These are phyloP conservation scores for Ogataea naganishii DNA, from an alignment of 805 yeast species.

Conservation along the genomic window DNA sequence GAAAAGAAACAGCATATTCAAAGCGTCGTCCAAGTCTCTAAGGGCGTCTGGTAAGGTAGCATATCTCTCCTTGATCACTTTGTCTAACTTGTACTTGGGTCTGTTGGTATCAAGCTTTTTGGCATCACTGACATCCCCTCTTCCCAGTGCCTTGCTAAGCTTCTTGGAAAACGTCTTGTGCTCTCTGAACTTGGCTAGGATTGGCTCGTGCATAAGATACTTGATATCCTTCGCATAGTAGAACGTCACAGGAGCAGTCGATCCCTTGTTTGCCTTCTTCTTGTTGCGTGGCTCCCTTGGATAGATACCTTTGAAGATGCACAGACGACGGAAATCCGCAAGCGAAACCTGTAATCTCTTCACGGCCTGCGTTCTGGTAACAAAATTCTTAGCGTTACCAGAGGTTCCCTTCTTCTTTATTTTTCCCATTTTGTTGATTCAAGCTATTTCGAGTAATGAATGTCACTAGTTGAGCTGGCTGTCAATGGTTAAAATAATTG, in stretches of 20 bases:
- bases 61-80: conserved; percentile 88
- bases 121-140: conserved; percentile 87
- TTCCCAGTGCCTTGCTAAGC: conserved; percentile 80
- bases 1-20: conserved; percentile 89
- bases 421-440: conserved; percentile 35
- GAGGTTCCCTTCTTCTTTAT: conserved; percentile 76
- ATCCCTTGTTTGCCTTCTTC: conserved; percentile 94
- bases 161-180: conserved; percentile 93
- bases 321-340: conserved; percentile 93
- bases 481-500: not conserved
- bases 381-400: conserved; percentile 87
- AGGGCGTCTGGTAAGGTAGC: conserved; percentile 90
- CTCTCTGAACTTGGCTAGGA: conserved; percentile 82
- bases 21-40: conserved; percentile 90
- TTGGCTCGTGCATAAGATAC: conserved; percentile 91
- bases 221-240: conserved; percentile 92
- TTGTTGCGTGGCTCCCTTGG: conserved; percentile 95
- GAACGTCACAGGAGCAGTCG: conserved; percentile 94
- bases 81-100: conserved; percentile 81
- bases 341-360: conserved; percentile 84
- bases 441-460: not conserved
- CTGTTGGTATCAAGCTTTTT: conserved; percentile 72
- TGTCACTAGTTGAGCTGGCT: not conserved
- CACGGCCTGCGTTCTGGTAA: conserved; percentile 92
- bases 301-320: conserved; percentile 96